phyloP scores from a whole-genome alignment of 805 yeast species.

The Alloascoidea hylecoeti region DNA sequence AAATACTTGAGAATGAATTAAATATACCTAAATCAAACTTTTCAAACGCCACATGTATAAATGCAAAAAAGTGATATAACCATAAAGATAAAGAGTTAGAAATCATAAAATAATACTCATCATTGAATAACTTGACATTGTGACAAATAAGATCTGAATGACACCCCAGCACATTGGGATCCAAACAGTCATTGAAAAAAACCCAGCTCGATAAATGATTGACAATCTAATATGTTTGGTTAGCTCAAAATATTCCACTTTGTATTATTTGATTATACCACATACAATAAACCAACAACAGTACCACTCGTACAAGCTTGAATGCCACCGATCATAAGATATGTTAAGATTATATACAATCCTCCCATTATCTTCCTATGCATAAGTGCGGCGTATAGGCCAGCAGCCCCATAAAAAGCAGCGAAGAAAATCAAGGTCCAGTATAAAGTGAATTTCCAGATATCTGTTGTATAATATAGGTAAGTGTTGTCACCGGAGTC shows the following conservation, averaged over 20 bases:
- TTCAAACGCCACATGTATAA: too few relatives aligned
- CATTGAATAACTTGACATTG: conserved; percentile 52
- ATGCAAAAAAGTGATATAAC: too few relatives aligned
- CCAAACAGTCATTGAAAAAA: conserved; percentile 89
- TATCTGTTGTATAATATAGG: conserved; percentile 55
- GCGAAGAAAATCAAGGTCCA: conserved; percentile 69
- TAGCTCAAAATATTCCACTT: conserved; percentile 8
- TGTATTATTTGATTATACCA: not conserved
- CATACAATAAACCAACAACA: conserved; percentile 49
- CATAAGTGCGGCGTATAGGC: conserved; percentile 40
- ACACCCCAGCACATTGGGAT: conserved; percentile 77
- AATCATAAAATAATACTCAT: conserved; percentile 27
- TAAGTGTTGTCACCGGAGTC: conserved; percentile 17
- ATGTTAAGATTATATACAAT: conserved; percentile 28
- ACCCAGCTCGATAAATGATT: conserved; percentile 67
- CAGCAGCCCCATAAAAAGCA: conserved; percentile 51
- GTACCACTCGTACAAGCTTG: conserved; percentile 68
- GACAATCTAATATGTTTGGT: conserved; percentile 24
- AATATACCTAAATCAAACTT: too few relatives aligned
- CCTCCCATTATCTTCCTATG: conserved; percentile 27
- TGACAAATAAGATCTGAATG: conserved; percentile 50
- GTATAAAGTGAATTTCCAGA: conserved; percentile 69
- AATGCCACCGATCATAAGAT: conserved; percentile 36
- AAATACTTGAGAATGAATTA: too few relatives aligned
- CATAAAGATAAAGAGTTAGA: too few relatives aligned